Percentiles rank a stretch among this genome's conserved stretches.
Conservation (phyloP, 2,329 filamentous ascomycete genomes). For the Claviceps digitariae region DNA sequence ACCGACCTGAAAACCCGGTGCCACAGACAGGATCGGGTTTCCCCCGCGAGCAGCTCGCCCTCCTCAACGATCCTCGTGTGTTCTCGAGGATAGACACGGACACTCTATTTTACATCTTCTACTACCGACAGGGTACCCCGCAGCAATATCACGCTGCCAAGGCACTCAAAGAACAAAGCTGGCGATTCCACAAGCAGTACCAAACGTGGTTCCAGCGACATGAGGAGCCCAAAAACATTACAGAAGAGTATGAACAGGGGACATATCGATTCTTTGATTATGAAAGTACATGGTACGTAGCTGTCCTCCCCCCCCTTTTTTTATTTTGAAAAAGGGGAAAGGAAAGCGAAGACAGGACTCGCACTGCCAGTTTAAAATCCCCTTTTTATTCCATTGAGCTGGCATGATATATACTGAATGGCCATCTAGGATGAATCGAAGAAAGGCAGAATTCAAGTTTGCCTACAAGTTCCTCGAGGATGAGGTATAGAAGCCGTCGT, state of each 20-base stretch:
- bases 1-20: conserved; percentile 71
- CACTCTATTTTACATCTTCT: conserved; percentile 96
- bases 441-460: conserved; percentile 97
- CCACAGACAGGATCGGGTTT: conserved; percentile 66
- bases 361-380: neutral
- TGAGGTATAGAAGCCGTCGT: conserved; percentile 43
- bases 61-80: conserved; percentile 81
- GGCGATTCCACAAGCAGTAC: conserved; percentile 99
- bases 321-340: too few relatives aligned
- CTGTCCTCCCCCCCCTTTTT: neutral
- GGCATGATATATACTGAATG: conserved; percentile 8
- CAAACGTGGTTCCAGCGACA: conserved; percentile 99
- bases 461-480: conserved; percentile 96
- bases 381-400: too few relatives aligned
- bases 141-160: conserved; percentile 94
- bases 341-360: neutral
- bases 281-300: conserved; percentile 88
- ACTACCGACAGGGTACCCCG: conserved; percentile 93
- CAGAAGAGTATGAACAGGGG: conserved; percentile 96
- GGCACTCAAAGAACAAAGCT: conserved; percentile 95
- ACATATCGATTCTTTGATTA: conserved; percentile 99
- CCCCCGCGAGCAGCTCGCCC: conserved; percentile 78
- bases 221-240: conserved; percentile 96
- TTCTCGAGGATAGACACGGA: conserved; percentile 89
- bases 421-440: conserved; percentile 80